Base-by-base conservation (phyloP, 805 yeast species). In the Vanderwaltozyma yarrowii region DNA sequence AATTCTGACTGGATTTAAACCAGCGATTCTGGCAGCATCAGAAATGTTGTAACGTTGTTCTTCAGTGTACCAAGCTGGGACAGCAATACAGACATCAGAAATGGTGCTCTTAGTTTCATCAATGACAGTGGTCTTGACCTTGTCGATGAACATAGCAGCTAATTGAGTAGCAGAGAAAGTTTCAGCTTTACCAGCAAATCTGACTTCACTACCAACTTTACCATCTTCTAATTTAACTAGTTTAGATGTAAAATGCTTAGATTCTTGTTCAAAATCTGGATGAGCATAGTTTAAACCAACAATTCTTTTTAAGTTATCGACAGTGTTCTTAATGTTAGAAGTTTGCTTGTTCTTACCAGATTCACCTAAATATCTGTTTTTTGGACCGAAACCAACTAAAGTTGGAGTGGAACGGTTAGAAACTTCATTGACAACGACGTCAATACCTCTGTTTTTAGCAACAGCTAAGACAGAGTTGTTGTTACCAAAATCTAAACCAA, bases 401-500 rank as follows among this genome's bases (percentile, higher is more conserved):
- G 82, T 65, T 49, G 98, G 97, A 18, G 98, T 89, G 51, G 94
- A 65, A 67, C 98, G 81, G 80, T 92, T 89, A 40, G 96, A 88
- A 37, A 89, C 97, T 69, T 89, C 98, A 64, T 92, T 92, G 68
- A 88, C 96, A 56, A 89, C 85, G 56, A 92, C 80, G 66, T 89
- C 98, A 59, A 92, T 89, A 60, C 96, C 97, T 71, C 96, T 80
- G 78, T 88, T 89, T 64, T 88, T 80, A 45, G 97, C 97, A 61
- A 94, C 80, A 35, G 94, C 97, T 62, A 88, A 75, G 51, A 88
- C 96, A 47, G 95, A 77, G 73, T 76, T 83, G 72, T 77, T 74
- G 70, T 87, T 87, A 70, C 98, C 98, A 62, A 89, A 80, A 76
- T 89, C 98, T 66, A 89, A 80, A 72, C 97, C 98, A 59, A 88